These are phyloP conservation scores for Coniella vitis DNA, from an alignment of 2,329 filamentous ascomycete genomes.

Conservation along the genomic window DNA sequence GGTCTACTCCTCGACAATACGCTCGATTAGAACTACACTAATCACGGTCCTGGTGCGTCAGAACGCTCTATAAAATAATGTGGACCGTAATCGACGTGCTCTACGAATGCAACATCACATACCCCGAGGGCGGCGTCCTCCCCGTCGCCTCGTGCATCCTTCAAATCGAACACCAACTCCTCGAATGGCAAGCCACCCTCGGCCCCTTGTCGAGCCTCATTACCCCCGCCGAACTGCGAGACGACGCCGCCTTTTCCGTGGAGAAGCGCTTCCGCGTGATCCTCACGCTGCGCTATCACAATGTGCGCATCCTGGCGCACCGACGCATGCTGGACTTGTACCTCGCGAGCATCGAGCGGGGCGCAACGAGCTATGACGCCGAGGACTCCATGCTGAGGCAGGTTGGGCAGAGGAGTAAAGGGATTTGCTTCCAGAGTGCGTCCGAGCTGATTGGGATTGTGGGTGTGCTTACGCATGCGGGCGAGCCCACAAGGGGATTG, in stretches of 20 bases:
- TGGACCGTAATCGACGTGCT: slow-evolving; percentile 32
- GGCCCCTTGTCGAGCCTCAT: slow-evolving; percentile 24
- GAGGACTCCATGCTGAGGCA: slow-evolving; percentile 17
- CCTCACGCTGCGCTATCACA: slow-evolving; percentile 27
- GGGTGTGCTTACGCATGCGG: slow-evolving; percentile 15
- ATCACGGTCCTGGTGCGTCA: slow-evolving; percentile 4
- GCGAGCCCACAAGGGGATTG: slow-evolving; percentile 14
- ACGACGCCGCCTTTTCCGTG: slow-evolving; percentile 14
- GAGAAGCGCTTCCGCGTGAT: slow-evolving; percentile 34
- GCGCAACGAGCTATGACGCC: slow-evolving; percentile 1
- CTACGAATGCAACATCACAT: slow-evolving; percentile 38
- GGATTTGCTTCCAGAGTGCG: slow-evolving; percentile 20
- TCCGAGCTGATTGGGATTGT: slow-evolving; percentile 21
- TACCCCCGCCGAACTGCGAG: slow-evolving; percentile 19
- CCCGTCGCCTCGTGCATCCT: slow-evolving; percentile 28
- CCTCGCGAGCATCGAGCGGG: slow-evolving; percentile 13
- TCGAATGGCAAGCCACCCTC: slow-evolving; percentile 30
- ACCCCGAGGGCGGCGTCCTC: slow-evolving; percentile 4
- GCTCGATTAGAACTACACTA: no score
- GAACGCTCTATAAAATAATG: slow-evolving; percentile 27
- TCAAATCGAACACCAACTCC: slow-evolving; percentile 31
- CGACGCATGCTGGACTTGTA: slow-evolving; percentile 23
- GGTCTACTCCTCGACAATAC: neutral
- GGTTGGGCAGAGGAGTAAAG: slow-evolving; percentile 18
- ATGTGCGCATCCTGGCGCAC: slow-evolving; percentile 26